Conservation (phyloP, 2,329 filamentous ascomycete species). For the Phialophora verrucosa region DNA sequence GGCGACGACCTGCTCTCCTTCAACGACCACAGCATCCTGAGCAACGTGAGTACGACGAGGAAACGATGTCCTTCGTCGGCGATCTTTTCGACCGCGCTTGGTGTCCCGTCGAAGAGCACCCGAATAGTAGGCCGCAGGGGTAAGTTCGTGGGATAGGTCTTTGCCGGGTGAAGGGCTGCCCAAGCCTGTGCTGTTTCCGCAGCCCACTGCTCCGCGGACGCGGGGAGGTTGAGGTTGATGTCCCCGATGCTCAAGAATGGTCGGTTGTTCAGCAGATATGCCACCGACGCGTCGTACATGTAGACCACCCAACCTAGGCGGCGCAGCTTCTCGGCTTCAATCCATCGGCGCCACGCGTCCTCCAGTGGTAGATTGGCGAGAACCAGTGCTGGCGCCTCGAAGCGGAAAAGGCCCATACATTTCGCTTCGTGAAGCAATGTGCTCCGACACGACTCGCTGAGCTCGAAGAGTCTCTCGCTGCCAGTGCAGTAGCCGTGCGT, state of each 20-base stretch:
- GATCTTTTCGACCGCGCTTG: not conserved
- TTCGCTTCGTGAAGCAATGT: slow-evolving; percentile 14
- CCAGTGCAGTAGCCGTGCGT: slow-evolving; percentile 22
- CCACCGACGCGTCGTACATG: slow-evolving; percentile 15
- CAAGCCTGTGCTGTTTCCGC: slow-evolving; percentile 16
- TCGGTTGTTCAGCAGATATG: slow-evolving; percentile 14
- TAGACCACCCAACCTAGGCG: slow-evolving; percentile 24
- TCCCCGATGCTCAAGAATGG: slow-evolving; percentile 13
- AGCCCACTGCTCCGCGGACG: not conserved
- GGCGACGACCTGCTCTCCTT: slow-evolving; percentile 10
- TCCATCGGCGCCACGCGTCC: slow-evolving; percentile 8
- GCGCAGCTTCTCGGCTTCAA: slow-evolving; percentile 2
- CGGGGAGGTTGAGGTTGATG: slow-evolving; percentile 8
- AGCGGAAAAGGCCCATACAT: slow-evolving; percentile 14
- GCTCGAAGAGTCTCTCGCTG: slow-evolving; percentile 18
- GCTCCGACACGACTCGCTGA: slow-evolving; percentile 7
- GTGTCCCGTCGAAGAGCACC: not conserved
- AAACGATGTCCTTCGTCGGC: slow-evolving; percentile 2
- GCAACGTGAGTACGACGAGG: slow-evolving; percentile 1
- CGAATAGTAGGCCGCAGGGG: not conserved
- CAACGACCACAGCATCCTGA: slow-evolving; percentile 12
- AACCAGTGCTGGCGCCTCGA: not conserved
- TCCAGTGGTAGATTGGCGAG: not conserved
- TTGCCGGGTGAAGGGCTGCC: slow-evolving; percentile 5
- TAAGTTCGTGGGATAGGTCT: not conserved